phyloP scores from a whole-genome alignment of 2,329 filamentous ascomycete genomes.

The Colletotrichum sp. region DNA sequence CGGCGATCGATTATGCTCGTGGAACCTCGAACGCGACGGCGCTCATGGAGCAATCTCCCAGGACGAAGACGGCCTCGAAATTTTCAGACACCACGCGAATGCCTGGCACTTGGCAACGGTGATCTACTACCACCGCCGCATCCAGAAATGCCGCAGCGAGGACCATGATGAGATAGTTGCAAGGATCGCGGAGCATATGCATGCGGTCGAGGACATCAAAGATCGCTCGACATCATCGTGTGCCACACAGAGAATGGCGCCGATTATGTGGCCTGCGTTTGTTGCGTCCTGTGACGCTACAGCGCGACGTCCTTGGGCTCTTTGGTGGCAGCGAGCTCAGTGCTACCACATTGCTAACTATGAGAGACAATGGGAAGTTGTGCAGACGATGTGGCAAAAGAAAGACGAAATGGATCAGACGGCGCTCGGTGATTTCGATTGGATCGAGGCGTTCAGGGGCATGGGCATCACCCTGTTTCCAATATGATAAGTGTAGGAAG shows the following conservation, averaged over 20 bases:
- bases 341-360: background rate
- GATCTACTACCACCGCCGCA: background rate
- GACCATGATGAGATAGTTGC: background rate
- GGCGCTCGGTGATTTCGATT: background rate
- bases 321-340: background rate
- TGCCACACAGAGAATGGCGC: background rate
- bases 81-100: background rate
- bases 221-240: background rate
- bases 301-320: background rate
- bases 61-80: background rate
- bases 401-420: background rate
- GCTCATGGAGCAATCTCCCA: background rate
- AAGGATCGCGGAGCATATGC: background rate
- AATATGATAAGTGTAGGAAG: background rate
- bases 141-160: background rate
- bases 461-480: background rate
- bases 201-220: background rate
- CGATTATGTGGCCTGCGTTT: constrained; percentile 1
- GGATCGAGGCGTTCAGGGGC: background rate
- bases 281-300: background rate
- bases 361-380: background rate
- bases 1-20: background rate
- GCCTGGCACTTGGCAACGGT: background rate
- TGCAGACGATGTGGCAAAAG: background rate
- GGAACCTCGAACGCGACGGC: background rate